Evolutionary conservation across 192 early-diverging fungal genomes (phyloP), one percentile per base, ranked within the genome.

Genomic region (Gamsiella multidivaricata): DNA sequence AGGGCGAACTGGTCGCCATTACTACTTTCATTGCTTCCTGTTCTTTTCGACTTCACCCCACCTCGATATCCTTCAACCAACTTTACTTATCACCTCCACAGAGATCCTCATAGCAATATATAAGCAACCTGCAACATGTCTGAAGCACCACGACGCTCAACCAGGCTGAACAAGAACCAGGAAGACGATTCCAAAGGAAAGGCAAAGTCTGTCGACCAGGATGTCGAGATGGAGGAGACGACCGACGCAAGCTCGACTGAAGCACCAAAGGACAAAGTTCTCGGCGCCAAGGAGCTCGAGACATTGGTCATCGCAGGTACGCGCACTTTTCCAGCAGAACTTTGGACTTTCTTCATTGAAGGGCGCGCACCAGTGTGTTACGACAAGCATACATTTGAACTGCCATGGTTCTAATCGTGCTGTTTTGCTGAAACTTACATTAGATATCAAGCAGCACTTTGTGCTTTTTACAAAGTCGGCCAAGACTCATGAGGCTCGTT

Each of bases 381-480:
- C 18, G 41, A 42, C 11, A 15, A 18, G 41, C 12, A 42, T 39
- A 39, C 37, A 39, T 39, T 39, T 12, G 7, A 39, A 39, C 37
- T 39, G 37, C 37, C 7, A 5, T 39, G 5, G 12, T 18, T 18
- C 45, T 46, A n/a, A n/a, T n/a, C n/a, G n/a, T n/a, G n/a, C n/a
- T n/a, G n/a, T n/a, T n/a, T n/a, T n/a, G n/a, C n/a, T n/a, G n/a
- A n/a, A n/a, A n/a, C 15, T n/a, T 41, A 9, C 33, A 33, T 10
- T 82, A 97, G 97, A 99, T 81, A 86, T 97, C 58, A 92, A 92
- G 65, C 92, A 93, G 61, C 94, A 94, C 80, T 86, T 95, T 74
- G 63, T 71, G n/a, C 83, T 97, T 37, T 81, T 99, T 59, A 93
- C 95, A 78, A 83, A 90, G 54, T 92, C 92, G 52, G 95, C 94